A percentile compares a stretch with the other conserved stretches of the same genome.
Evolutionary conservation across 108 stramenopile species (phyloP).

Genomic region (Stephanodiscus triporus): DNA sequence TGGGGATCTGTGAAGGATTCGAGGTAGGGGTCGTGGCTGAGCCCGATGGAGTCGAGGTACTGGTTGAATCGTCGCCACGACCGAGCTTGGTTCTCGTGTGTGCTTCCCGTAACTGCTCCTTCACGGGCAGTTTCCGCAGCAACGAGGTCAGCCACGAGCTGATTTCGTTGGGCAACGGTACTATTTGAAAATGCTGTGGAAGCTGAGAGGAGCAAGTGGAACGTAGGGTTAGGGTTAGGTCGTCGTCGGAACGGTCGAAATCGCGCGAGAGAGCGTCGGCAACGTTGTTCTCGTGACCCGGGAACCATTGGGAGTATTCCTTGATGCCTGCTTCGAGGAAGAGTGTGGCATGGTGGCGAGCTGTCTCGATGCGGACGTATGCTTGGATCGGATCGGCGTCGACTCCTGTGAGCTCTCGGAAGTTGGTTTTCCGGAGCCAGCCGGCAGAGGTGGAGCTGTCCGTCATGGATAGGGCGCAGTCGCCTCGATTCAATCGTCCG

Average conservation of each 20-base stretch:
- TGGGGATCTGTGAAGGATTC: background rate
- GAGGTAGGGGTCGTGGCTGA: conserved; percentile 18
- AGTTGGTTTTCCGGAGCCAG: conserved; percentile 8
- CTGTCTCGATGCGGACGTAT: background rate
- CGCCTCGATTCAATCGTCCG: background rate
- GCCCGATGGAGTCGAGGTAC: no score
- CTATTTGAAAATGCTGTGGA: conserved; percentile 19
- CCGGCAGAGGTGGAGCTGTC: background rate
- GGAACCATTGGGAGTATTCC: conserved; percentile 34
- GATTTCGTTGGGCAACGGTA: conserved; percentile 32
- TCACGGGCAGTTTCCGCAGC: no score
- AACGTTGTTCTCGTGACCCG: conserved; percentile 6
- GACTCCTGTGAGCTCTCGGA: background rate
- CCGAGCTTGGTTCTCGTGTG: conserved; percentile 30
- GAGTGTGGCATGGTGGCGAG: conserved; percentile 9
- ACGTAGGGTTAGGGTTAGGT: conserved; percentile 15
- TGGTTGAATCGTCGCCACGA: conserved; percentile 24
- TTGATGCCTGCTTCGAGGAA: background rate
- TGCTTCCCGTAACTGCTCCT: conserved; percentile 18
- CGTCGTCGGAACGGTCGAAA: background rate
- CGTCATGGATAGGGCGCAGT: conserved; percentile 11
- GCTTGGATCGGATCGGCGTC: conserved; percentile 7
- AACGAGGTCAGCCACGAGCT: conserved; percentile 29
- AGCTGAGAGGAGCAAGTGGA: conserved; percentile 14
- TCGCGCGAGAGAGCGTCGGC: conserved; percentile 30